Base-by-base conservation (phyloP, 2,329 filamentous ascomycete genomes). In the Diaporthe humulicola region DNA sequence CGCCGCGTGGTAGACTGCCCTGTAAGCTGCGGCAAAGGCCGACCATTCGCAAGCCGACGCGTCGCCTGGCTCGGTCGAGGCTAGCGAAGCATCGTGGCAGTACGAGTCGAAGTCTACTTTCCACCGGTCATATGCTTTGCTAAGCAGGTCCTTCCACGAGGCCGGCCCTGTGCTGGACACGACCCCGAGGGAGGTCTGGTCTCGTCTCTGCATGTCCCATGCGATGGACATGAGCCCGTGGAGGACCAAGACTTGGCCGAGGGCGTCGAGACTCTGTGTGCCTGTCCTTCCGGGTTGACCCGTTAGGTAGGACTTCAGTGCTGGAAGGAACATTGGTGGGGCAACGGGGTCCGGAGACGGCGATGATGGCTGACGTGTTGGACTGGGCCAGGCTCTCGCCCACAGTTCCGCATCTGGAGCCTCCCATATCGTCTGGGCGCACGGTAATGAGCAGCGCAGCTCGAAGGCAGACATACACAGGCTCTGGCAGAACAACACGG, bases 381-480 rank as follows among this genome's bases (percentile, higher is more conserved):
- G 15, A 17, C 22, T 22, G 6, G 58, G 74, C 64, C 71, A 74
- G 3, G 33, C 66, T 28, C 45, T 45, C 2, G 74, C 74, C 48
- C 87, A 85, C 9, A 85, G 82, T 9, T 85, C 83, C 0, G 89
- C 86, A 0, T 88, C 87, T 1, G 84, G 80, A 2, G 91, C 90
- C 79, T 92, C 90, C 90, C 91, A 93, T 0, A 88, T 78, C 0
- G 83, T 79, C 67, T 90, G 85, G 54, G 87, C 85, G 77, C 89
- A 92, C 0, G 90, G 91, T 3, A 92, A 80, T 2, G 86, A 85
- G 0, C 90, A 86, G 0, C 89, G 86, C 1, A 93, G 85, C 77
- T 92, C 90, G 67, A 92, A 92, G 0, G 90, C 89, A 1, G 90
- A 92, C 90, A 92, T 92, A 81, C 90, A 92, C 0, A 93, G 85